These are phyloP conservation scores for Trypanosoma brucei DNA, from an alignment of 208 protist species.

Conservation along the genomic window DNA sequence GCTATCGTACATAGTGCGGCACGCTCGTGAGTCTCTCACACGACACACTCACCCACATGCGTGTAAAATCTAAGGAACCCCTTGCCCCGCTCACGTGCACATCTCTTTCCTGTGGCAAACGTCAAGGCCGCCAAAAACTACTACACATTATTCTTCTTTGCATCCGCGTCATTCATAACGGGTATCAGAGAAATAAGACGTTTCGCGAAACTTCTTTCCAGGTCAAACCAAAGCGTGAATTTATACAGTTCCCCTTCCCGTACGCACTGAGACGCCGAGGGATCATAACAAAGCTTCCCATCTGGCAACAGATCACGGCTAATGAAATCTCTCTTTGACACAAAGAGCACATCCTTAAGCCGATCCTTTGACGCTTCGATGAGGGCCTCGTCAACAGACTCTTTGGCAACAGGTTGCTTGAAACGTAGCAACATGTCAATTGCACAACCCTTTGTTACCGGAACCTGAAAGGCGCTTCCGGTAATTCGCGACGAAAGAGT, in stretches of 20 bases:
- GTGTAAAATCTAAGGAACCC: too few species aligned
- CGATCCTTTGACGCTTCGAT: slow-evolving; percentile 44
- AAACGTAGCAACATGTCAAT: slow-evolving; percentile 94
- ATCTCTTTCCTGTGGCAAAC: too few species aligned
- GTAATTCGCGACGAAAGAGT: slow-evolving; percentile 50
- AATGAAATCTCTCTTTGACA: slow-evolving; percentile 25
- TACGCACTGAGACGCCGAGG: slow-evolving; percentile 21
- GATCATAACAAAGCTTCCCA: slow-evolving; percentile 38
- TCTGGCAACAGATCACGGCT: slow-evolving; percentile 38
- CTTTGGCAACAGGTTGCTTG: slow-evolving; percentile 82
- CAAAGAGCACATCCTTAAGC: slow-evolving; percentile 75
- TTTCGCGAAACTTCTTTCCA: slow-evolving; percentile 29
- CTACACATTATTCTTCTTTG: not conserved
- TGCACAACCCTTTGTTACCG: slow-evolving; percentile 95
- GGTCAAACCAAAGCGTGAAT: slow-evolving; percentile 56
- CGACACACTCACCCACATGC: too few species aligned
- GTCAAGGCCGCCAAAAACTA: too few species aligned
- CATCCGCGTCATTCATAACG: slow-evolving; percentile 10
- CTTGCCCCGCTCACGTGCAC: too few species aligned
- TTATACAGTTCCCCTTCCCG: slow-evolving; percentile 31
- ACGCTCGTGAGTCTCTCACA: too few species aligned
- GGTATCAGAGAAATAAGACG: slow-evolving; percentile 21
- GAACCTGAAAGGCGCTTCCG: slow-evolving; percentile 97
- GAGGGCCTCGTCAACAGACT: slow-evolving; percentile 90
- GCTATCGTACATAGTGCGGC: too few species aligned